phyloP scores from a whole-genome alignment of 306 rosid genomes.

The Hippophae gyantsensis region DNA sequence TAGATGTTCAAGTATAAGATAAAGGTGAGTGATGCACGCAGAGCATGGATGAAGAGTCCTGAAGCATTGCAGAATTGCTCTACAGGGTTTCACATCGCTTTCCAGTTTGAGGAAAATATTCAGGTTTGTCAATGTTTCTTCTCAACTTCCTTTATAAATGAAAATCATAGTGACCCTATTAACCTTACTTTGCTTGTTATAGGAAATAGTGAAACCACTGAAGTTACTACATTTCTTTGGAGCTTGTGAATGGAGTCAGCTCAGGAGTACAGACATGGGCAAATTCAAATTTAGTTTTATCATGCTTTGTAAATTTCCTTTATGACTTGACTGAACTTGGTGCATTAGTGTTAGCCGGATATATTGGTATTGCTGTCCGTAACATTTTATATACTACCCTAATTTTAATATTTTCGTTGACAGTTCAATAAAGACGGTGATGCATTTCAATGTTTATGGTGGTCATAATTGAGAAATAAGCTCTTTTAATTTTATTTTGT shows the following conservation, averaged over 20 bases:
- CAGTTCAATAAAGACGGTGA: too few species aligned
- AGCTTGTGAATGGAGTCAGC: constrained; percentile 29
- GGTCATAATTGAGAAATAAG: too few species aligned
- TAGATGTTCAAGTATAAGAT: constrained; percentile 69
- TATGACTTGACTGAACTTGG: too few species aligned
- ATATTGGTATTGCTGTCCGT: too few species aligned
- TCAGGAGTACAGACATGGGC: constrained; percentile 1
- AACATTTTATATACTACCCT: too few species aligned
- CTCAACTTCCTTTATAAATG: constrained; percentile 5
- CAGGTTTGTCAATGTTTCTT: constrained; percentile 40
- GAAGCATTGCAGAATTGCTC: constrained; percentile 76
- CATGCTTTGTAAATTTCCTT: too few species aligned
- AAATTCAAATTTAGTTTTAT: too few species aligned
- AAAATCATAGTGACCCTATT: constrained; percentile 2
- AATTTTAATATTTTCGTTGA: too few species aligned
- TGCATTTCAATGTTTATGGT: too few species aligned
- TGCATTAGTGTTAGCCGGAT: too few species aligned
- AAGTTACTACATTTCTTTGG: constrained; percentile 69
- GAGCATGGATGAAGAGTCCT: constrained; percentile 76
- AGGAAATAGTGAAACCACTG: constrained; percentile 68
- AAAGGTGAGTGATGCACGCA: constrained; percentile 60
- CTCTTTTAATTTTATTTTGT: too few species aligned
- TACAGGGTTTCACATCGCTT: constrained; percentile 67
- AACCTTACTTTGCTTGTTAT: constrained; percentile 17
- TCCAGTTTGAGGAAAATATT: constrained; percentile 27